Conservation (phyloP, 78 protist genomes). For the Dictyostelium citrinum region DNA sequence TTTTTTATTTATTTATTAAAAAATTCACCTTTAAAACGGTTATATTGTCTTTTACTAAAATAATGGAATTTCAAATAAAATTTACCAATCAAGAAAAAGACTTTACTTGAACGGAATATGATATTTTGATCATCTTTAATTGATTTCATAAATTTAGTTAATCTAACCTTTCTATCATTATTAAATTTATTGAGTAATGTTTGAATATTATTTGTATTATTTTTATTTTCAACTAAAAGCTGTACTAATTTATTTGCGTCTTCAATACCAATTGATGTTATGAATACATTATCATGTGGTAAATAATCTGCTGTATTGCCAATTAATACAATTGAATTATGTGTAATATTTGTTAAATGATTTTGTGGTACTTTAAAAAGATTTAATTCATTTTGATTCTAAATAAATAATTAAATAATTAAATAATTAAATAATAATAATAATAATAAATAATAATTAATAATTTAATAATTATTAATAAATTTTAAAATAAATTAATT, state of each 20-base stretch:
- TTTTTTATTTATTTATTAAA: neutral
- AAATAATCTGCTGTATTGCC: slow-evolving; percentile 33
- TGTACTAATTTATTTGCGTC: slow-evolving; percentile 1
- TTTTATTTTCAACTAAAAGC: neutral
- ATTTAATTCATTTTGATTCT: neutral
- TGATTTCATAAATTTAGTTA: neutral
- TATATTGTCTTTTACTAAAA: neutral
- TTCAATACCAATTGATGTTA: slow-evolving; percentile 21
- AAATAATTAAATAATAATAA: neutral
- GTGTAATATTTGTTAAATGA: neutral
- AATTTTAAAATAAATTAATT: neutral
- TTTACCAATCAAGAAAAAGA: neutral
- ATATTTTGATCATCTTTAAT: neutral
- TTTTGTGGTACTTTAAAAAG: neutral
- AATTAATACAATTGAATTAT: neutral
- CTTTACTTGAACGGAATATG: neutral
- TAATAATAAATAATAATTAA: neutral
- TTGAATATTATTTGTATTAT: neutral
- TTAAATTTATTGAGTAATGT: neutral
- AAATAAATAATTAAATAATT: neutral
- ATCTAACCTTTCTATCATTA: neutral
- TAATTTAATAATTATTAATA: neutral
- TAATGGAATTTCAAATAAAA: neutral
- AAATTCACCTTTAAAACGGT: neutral
- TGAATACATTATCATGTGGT: slow-evolving; percentile 2